Evolutionary conservation across 805 yeast species (phyloP), one percentile per base, ranked within the genome.

Genomic region (Ogataea siamensis): DNA sequence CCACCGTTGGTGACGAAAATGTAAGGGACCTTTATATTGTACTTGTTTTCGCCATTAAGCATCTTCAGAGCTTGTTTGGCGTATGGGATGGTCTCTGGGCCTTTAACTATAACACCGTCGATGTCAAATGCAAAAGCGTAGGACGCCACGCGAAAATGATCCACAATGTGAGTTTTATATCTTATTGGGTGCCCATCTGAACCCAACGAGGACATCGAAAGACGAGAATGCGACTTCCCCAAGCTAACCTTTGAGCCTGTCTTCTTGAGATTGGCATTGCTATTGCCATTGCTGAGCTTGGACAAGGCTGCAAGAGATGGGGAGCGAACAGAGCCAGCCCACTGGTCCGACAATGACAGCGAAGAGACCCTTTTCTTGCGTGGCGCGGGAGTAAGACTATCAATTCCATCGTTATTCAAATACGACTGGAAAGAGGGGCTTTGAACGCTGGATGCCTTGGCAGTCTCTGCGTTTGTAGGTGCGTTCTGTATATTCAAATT

Each of bases 41-140:
- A 80, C 54, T 76, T 71, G 65, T 87, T 87, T 26, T 78, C 78
- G 41, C 95, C 95, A 50, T 85, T 80, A 46, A 87, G 71, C 67
- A 83, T 57, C 45, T 72, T 71, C 49, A 87, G 63, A 5, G 95
- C 95, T 46, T 78, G 74, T 11, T 70, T 73, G 1, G 95, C 94
- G 53, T 83, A 81, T 0, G 93, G 89, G 32, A 87, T 82, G 5
- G 91, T 83, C 37, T 82, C 76, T 2, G 93, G 89, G 11, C 96
- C 95, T 43, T 85, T 73, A 46, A 87, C 79, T 31, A 87, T 76
- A 32, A 87, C 96, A 29, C 96, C 96, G 58, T 87, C 96, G 39
- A 87, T 87, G 64, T 88, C 96, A 60, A 88, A 87, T 27, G 94
- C 93, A 67, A 87, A 87, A 2, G 95, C 95, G 55, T 83, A 83